phyloP scores from a whole-genome alignment of 306 rosid species.

The Dalbergia cultrata region DNA sequence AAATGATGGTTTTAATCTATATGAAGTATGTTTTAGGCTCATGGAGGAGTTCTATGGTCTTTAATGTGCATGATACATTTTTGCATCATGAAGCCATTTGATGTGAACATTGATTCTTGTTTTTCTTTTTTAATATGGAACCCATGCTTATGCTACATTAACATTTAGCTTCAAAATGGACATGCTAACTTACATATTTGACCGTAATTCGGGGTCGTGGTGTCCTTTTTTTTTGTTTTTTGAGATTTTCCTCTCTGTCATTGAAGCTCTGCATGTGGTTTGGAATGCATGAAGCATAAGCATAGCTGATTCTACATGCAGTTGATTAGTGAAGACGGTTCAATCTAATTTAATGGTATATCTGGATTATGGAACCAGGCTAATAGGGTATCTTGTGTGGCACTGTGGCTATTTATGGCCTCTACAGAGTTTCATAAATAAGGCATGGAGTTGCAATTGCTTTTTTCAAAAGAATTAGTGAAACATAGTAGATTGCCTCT shows the following conservation, averaged over 20 bases:
- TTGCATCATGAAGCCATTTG: constrained; percentile 8
- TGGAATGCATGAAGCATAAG: constrained; percentile 3
- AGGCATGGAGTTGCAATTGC: not conserved
- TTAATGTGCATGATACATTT: not conserved
- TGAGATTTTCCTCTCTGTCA: not conserved
- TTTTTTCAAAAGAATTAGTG: not conserved
- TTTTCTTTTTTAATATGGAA: not conserved
- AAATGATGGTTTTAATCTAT: not conserved
- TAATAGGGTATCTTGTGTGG: constrained; percentile 14
- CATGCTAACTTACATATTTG: not conserved
- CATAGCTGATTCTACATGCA: constrained; percentile 12
- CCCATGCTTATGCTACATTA: not conserved
- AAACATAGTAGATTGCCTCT: not conserved
- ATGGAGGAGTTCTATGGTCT: not conserved
- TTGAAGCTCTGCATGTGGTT: not conserved
- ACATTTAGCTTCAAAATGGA: not conserved
- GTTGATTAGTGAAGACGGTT: constrained; percentile 10
- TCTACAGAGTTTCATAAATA: constrained; percentile 1
- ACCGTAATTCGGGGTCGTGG: not conserved
- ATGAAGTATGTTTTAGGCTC: constrained; percentile 1
- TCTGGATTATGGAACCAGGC: not conserved
- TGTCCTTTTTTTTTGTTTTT: not conserved
- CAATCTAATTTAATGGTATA: constrained; percentile 5
- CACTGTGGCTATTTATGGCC: not conserved
- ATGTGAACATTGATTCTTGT: not conserved